These are phyloP conservation scores for Epichloe brachyelytri DNA, from an alignment of 2,329 filamentous ascomycete genomes.

Conservation along the genomic window DNA sequence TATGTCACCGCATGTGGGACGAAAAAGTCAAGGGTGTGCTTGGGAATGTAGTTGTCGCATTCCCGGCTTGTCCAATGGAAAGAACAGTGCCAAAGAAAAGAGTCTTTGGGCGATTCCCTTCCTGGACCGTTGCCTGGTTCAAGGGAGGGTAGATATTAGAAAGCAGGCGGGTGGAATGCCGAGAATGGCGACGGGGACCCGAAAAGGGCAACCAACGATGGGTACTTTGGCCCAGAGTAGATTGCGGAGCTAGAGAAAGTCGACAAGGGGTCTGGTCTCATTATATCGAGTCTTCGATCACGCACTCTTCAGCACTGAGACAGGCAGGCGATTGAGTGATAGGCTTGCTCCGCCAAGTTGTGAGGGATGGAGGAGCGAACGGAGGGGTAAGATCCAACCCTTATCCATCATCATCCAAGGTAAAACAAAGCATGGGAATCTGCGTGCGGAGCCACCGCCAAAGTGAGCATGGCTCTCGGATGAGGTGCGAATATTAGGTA, in stretches of 20 bases:
- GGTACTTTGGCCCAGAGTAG: constrained; percentile 1
- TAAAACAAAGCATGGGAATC: background rate
- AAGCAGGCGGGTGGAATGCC: constrained; percentile 2
- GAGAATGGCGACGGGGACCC: background rate
- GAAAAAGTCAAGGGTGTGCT: constrained; percentile 1
- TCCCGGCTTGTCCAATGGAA: constrained; percentile 1
- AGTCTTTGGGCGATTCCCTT: background rate
- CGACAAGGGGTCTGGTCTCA: constrained; percentile 3
- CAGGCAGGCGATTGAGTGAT: background rate
- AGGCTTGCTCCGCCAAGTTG: constrained; percentile 1
- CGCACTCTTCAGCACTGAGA: constrained; percentile 1
- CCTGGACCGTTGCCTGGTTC: background rate
- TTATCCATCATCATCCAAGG: background rate
- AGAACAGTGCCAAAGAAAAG: background rate
- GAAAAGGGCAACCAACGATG: constrained; percentile 1
- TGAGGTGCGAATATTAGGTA: background rate
- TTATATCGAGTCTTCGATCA: constrained; percentile 4
- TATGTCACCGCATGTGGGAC: background rate
- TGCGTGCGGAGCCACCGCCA: background rate
- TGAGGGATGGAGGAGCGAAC: constrained; percentile 1
- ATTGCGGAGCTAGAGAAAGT: background rate
- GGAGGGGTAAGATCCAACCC: background rate
- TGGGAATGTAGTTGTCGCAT: constrained; percentile 5
- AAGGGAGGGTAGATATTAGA: background rate
- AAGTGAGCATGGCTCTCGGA: background rate